Evolutionary conservation across 495 filamentous ascomycete genomes (phyloP), one percentile per base, ranked within the genome.

Genomic region (Wilcoxina mikolae): DNA sequence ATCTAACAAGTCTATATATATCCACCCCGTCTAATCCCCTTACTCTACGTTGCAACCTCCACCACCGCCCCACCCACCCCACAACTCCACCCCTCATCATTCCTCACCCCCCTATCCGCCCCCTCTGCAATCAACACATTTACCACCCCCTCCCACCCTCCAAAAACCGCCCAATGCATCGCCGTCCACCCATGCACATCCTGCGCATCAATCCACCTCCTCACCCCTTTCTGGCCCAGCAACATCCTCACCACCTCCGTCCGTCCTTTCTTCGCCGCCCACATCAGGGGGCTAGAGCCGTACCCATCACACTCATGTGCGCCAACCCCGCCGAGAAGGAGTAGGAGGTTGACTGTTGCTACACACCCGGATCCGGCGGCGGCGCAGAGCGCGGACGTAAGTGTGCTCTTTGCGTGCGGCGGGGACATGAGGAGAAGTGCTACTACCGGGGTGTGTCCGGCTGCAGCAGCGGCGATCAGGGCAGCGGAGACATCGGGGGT

Each of bases 91-190:
- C 39, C 39, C 10, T 62, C 59, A 24, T 51, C 58, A n/a, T 11
- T 25, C 10, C 53, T 51, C 29, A 55, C 53, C 18, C 56, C 59
- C 22, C 58, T 60, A 3, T 68, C 69, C 9, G 65, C 68, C 20
- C 65, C 61, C 5, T 64, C 63, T 31, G 70, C 68, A 2, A 35
- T 56, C 44, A 66, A 58, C 17, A 59, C 70, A 53, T 72, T 67
- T 58, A 58, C 42, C 4, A 76, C 68, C 23, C 78, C 76, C 57
- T 75, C 61, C 51, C 9, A 17, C 27, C 31, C 49, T 15, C 15
- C 26, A 48, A 46, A 48, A 26, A 23, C 17, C 12, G 41, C 41
- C 45, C 45, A 46, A 29, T 31, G 53, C 53, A 55, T 17, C 33
- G 45, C 15, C 15, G 42, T 55, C 45, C 41, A 35, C 9, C 41